Percentiles rank a stretch among this genome's conserved stretches.
These are phyloP conservation scores for Actinidia polygama DNA, from an alignment of 179 eudicot species.

Conservation along the genomic window DNA sequence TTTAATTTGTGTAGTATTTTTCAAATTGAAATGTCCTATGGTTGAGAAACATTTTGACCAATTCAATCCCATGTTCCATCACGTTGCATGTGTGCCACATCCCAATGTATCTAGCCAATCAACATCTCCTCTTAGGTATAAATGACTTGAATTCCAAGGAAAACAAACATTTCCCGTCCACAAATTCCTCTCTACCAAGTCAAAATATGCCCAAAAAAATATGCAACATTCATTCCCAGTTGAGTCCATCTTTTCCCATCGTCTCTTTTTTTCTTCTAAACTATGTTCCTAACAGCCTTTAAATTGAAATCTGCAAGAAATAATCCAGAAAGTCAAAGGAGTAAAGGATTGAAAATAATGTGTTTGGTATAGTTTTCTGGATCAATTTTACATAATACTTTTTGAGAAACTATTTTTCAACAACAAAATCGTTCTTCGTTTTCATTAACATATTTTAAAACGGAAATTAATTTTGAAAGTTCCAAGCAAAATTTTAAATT, in stretches of 20 bases:
- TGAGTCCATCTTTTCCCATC: not conserved
- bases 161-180: conserved; percentile 12
- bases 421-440: too few species aligned
- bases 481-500: too few species aligned
- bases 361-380: too few species aligned
- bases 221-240: too few species aligned
- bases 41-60: not conserved
- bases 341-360: not conserved
- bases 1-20: too few species aligned
- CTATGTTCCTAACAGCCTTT: not conserved
- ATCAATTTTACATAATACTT: too few species aligned
- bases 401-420: too few species aligned
- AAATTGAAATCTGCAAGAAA: not conserved
- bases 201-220: not conserved
- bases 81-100: conserved; percentile 12
- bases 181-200: conserved; percentile 12
- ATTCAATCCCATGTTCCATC: not conserved
- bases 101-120: conserved; percentile 23
- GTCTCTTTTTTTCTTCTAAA: not conserved
- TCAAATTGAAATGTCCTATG: not conserved
- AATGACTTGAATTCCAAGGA: conserved; percentile 20
- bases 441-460: too few species aligned
- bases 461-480: too few species aligned
- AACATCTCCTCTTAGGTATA: not conserved
- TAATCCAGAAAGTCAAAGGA: not conserved